Percentiles rank a stretch among this genome's conserved stretches.
phyloP scores from a whole-genome alignment of 2,329 filamentous ascomycete species.

The Fusarium pseudograminearum region DNA sequence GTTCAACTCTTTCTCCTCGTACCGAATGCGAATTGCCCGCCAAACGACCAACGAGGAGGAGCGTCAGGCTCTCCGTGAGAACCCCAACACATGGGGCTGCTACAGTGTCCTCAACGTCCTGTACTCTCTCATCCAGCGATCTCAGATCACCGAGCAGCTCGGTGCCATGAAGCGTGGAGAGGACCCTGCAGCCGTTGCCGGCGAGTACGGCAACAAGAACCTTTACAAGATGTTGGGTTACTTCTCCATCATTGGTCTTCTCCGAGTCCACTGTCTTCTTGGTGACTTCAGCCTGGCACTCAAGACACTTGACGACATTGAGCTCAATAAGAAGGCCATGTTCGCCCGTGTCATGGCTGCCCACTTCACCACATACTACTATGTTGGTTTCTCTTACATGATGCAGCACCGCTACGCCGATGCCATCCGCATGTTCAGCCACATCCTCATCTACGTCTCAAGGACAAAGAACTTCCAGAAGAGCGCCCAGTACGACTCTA shows the following conservation, averaged over 20 bases:
- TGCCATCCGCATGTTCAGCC: constrained; percentile 99
- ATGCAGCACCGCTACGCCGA: constrained; percentile 99
- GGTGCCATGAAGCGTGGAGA: constrained; percentile 94
- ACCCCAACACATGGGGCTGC: constrained; percentile 99
- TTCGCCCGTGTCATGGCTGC: constrained; percentile 99
- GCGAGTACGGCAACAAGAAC: constrained; percentile 93
- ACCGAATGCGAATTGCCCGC: constrained; percentile 90
- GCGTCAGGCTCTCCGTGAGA: constrained; percentile 89
- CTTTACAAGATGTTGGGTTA: constrained; percentile 99
- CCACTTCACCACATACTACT: constrained; percentile 99
- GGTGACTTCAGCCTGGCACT: constrained; percentile 98
- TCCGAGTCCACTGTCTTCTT: constrained; percentile 94
- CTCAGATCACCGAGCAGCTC: constrained; percentile 97
- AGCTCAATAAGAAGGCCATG: constrained; percentile 99
- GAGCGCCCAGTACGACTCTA: constrained; percentile 97
- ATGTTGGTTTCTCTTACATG: constrained; percentile 99
- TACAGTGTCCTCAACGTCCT: constrained; percentile 99
- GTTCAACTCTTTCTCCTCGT: constrained; percentile 99
- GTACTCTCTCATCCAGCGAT: constrained; percentile 98
- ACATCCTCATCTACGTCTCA: constrained; percentile 98
- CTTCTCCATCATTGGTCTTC: constrained; percentile 97
- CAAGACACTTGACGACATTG: constrained; percentile 99
- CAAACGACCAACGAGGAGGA: constrained; percentile 90
- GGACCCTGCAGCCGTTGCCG: constrained; percentile 87
- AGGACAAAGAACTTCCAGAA: constrained; percentile 99